Conservation (phyloP, 495 filamentous ascomycete species). For the Talaromyces proteolyticus region DNA sequence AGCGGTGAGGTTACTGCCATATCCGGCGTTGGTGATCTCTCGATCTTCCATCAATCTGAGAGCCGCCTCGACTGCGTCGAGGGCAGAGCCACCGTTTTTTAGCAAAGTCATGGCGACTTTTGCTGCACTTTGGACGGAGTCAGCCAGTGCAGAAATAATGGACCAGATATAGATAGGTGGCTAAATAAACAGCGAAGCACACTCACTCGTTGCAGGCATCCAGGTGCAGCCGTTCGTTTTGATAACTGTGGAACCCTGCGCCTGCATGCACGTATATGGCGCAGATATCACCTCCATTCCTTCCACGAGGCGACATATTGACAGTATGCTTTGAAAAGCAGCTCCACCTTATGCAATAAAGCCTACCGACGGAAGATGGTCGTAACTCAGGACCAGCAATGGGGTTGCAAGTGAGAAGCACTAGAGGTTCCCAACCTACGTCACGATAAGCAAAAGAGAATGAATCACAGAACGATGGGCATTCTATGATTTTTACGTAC, state of each 20-base stretch:
- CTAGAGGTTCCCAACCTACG: no score
- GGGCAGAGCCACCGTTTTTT: conserved; percentile 66
- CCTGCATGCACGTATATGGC: conserved; percentile 96
- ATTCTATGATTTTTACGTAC: no score
- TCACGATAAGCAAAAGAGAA: no score
- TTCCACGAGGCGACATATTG: conserved; percentile 22
- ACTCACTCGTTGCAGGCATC: conserved; percentile 82
- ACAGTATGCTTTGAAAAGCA: neutral
- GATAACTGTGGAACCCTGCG: conserved; percentile 83
- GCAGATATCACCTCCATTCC: conserved; percentile 37
- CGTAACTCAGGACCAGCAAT: neutral
- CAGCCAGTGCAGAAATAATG: no score
- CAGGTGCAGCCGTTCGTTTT: conserved; percentile 79
- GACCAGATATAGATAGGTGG: no score
- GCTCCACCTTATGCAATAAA: neutral
- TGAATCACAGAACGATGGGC: no score
- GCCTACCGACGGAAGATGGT: neutral
- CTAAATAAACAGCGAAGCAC: no score
- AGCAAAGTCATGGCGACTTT: conserved; percentile 74
- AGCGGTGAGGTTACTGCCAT: conserved; percentile 88
- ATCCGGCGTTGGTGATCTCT: conserved; percentile 94
- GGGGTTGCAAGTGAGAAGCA: neutral
- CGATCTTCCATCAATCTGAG: conserved; percentile 82
- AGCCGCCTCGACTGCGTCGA: conserved; percentile 91
- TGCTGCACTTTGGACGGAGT: conserved; percentile 74